Percentiles rank a stretch among this genome's conserved stretches.
phyloP scores from a whole-genome alignment of 805 yeast species.

The Cyberlindnera suaveolens region DNA sequence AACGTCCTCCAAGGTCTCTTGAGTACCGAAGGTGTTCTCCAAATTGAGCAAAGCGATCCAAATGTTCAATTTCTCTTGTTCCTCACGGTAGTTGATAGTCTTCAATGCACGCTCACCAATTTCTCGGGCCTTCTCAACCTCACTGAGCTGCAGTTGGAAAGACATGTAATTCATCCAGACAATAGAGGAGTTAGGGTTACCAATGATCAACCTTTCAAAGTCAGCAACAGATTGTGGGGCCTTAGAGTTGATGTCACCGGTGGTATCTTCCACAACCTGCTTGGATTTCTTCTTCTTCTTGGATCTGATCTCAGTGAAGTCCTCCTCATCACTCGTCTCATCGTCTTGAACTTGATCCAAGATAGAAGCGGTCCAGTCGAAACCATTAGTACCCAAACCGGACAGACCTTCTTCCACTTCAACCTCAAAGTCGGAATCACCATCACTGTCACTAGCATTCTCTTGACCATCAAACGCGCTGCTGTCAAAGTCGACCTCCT shows the following conservation, averaged over 20 bases:
- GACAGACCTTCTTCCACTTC: constrained; percentile 26
- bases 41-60: constrained; percentile 94
- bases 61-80: constrained; percentile 84
- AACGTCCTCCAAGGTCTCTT: constrained; percentile 70
- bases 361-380: constrained; percentile 93
- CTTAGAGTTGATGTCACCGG: constrained; percentile 75
- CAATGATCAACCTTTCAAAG: constrained; percentile 85
- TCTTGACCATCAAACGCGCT: constrained; percentile 5
- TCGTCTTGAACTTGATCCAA: constrained; percentile 72
- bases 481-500: constrained; percentile 8
- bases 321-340: constrained; percentile 45
- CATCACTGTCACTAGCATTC: constrained; percentile 10
- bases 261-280: constrained; percentile 61
- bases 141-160: constrained; percentile 91
- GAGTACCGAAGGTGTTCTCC: constrained; percentile 89
- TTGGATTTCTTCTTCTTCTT: constrained; percentile 39
- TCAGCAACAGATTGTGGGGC: constrained; percentile 90
- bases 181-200: constrained; percentile 90
- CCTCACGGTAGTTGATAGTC: constrained; percentile 85
- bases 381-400: constrained; percentile 80
- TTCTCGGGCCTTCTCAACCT: constrained; percentile 89
- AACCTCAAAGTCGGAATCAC: constrained; percentile 19
- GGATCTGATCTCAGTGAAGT: constrained; percentile 36
- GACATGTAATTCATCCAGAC: constrained; percentile 99
- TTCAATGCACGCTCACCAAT: constrained; percentile 89